Base-by-base conservation (phyloP, 495 filamentous ascomycete genomes). In the Lepraria neglecta region DNA sequence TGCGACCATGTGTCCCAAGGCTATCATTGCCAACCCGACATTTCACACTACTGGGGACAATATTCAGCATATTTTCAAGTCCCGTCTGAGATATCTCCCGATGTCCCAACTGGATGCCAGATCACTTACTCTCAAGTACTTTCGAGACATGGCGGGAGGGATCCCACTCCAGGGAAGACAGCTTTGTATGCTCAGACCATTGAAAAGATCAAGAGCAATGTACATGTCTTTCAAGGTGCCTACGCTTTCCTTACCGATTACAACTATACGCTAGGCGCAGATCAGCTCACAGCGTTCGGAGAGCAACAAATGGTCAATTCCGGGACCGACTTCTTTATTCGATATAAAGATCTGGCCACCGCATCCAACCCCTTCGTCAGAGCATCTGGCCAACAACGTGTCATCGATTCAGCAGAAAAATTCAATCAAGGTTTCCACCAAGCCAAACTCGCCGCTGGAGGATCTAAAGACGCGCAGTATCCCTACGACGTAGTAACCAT, bases 21-120 rank as follows among this genome's bases (percentile, higher is more conserved):
- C 31, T 91, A 84, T 69, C 81, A 84, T 63, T 89, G 84, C 70
- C 72, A 76, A 40, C 61, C 77, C 11, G 58, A 77, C 17, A 75
- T 86, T 47, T 82, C 88, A 4, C 89, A 87, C 62, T 80, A 73
- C 60, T 95, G 90, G 91, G 91, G 90, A 57, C 88, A 91, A 68
- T 94, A 96, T 72, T 89, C 89, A 24, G 89, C 91, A 15, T 91
- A 82, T 71, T 95, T 87, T 75, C 78, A 82, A 0, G 83, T 91
- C 2, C 61, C 68, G 28, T 87, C 88, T 0, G 70, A 81, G 7
- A 78, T 90, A 46, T 75, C 81, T 4, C 62, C 77, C 2, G 70
- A 74, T 0, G 66, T 87, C 5, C 90, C 90, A 1, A 43, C 74
- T 3, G 73, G 74, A 30, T 96, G 91, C 75, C 71, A 80, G 50